Conservation (phyloP, 1,284 basidiomycete genomes). For the Rhodotorula glutinis region DNA sequence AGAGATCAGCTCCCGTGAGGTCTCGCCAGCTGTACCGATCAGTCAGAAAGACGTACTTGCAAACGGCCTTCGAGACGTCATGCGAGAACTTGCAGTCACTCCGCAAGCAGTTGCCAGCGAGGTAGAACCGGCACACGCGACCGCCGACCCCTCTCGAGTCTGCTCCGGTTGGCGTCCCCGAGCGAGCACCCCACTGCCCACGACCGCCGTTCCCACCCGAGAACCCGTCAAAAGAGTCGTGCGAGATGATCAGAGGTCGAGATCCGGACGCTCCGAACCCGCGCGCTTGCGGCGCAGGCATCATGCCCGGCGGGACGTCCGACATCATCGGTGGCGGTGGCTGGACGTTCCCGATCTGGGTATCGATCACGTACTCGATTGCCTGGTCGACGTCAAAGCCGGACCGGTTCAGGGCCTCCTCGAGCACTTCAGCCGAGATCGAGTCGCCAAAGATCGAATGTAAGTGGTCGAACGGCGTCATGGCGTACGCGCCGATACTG, state of each 20-base stretch:
- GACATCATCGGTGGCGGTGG: slow-evolving; percentile 32
- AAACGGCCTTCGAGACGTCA: slow-evolving; percentile 48
- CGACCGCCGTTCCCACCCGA: slow-evolving; percentile 33
- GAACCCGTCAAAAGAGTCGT: slow-evolving; percentile 41
- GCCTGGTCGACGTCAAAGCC: slow-evolving; percentile 93
- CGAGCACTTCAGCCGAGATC: slow-evolving; percentile 81
- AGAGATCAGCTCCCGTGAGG: slow-evolving; percentile 6
- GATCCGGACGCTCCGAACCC: slow-evolving; percentile 28
- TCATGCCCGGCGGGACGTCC: slow-evolving; percentile 28
- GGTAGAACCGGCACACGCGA: slow-evolving; percentile 86
- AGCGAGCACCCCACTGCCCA: slow-evolving; percentile 30
- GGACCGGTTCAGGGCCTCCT: slow-evolving; percentile 81
- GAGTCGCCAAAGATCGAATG: slow-evolving; percentile 81
- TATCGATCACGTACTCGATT: slow-evolving; percentile 84
- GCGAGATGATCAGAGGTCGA: slow-evolving; percentile 41
- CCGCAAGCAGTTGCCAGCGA: slow-evolving; percentile 90
- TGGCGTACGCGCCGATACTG: slow-evolving; percentile 49
- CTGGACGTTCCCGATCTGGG: slow-evolving; percentile 46
- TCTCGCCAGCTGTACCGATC: background rate
- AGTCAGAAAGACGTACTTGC: slow-evolving; percentile 61
- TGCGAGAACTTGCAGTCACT: slow-evolving; percentile 87
- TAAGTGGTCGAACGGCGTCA: slow-evolving; percentile 96
- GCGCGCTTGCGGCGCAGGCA: slow-evolving; percentile 42
- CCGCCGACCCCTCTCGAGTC: slow-evolving; percentile 32
- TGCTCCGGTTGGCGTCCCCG: slow-evolving; percentile 27